Conservation (phyloP, 108 stramenopile genomes). For the Pelagomonas calceolata region DNA sequence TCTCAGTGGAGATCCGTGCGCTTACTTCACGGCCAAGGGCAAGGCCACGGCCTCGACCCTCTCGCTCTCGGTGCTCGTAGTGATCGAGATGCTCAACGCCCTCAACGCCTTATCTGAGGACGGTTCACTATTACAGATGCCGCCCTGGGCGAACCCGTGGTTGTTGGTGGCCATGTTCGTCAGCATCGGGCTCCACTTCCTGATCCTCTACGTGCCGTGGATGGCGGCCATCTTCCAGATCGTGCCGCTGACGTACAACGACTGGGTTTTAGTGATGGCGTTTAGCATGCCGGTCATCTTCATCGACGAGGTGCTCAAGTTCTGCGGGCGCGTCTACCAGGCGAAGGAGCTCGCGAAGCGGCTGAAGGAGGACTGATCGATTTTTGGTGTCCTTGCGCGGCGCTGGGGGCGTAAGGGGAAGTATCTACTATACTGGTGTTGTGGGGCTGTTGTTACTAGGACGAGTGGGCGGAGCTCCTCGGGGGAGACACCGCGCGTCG, state of each 20-base stretch:
- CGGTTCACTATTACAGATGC: not conserved
- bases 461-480: no score
- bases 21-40: conserved; percentile 27
- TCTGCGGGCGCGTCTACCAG: conserved; percentile 36
- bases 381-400: no score
- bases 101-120: conserved; percentile 16
- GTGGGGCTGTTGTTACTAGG: no score
- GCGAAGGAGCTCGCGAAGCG: no score
- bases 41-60: conserved; percentile 25
- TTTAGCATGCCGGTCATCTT: conserved; percentile 45
- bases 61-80: conserved; percentile 36
- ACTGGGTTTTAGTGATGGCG: conserved; percentile 40
- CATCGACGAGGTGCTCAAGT: conserved; percentile 56
- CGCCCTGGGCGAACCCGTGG: conserved; percentile 13
- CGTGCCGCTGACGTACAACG: conserved; percentile 39
- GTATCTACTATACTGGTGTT: no score
- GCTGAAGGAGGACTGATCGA: no score
- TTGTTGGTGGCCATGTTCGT: conserved; percentile 13
- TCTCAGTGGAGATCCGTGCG: conserved; percentile 24
- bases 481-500: no score
- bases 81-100: conserved; percentile 43
- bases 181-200: conserved; percentile 13
- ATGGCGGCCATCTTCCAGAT: conserved; percentile 48
- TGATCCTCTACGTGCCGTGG: conserved; percentile 12
- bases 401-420: no score